Base-by-base conservation (phyloP, 106 monocot genomes). In the Narthecium ossifragum region DNA sequence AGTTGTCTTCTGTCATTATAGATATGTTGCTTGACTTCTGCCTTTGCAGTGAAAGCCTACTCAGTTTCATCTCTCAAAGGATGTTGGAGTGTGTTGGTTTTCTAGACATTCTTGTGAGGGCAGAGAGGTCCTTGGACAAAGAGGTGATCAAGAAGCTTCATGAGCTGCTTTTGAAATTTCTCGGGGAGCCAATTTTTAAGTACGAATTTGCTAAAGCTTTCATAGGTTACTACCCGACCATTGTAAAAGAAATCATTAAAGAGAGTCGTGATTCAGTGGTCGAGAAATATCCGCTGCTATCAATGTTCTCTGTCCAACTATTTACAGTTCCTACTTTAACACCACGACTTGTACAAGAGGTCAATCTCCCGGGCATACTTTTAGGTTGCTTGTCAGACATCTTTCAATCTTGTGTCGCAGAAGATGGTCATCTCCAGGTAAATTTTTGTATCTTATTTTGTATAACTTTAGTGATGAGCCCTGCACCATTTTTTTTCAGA, bases 281-380 rank as follows among this genome's bases (percentile, higher is more conserved):
- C 33, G 76, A 87, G 53, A 65, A 62, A 23, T 75, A 73, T 72
- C 73, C 75, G 15, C 34, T 80, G 51, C 9, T 98, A 56, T 26
- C 70, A 13, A 75, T 76, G 45, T 87, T 98, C 50, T 87, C 91
- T 36, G 98, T 98, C 36, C 98, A 98, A 74, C 81, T 98, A 51
- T 85, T 98, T 61, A 98, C 98, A 21, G 98, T 98, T 53, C 84
- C 98, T 45, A 65, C 78, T 2, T 60, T 98, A 57, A 82, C 86
- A 41, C 55, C 65, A 3, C 48, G 71, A 31, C 79, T 98, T 73
- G 83, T 83, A 15, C 57, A 38, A 6, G 81, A 85, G 55, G 40
- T 70, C 12, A 59, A 83, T 70, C 57, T 77, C 38, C 46, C 80
- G 24, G 73, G 58, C 26, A 57, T 80, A 41, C 63, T 88, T 31